Evolutionary conservation across 495 filamentous ascomycete genomes (phyloP).

Genomic region (Penicillium longicatenatum): DNA sequence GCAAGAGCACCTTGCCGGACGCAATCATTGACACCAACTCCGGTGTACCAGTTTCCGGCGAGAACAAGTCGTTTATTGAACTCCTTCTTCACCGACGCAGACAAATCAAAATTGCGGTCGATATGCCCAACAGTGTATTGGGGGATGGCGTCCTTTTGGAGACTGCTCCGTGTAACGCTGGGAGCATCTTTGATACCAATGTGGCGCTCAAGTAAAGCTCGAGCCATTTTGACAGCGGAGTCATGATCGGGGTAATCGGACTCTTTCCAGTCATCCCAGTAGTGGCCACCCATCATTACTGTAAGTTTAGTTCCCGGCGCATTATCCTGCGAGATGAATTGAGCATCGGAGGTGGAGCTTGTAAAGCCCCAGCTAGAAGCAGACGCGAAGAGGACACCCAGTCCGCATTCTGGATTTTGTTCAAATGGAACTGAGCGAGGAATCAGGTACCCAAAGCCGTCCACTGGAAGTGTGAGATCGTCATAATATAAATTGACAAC

Average conservation of each 20-base stretch:
- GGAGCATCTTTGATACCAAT: slow-evolving; percentile 65
- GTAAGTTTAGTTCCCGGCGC: slow-evolving; percentile 80
- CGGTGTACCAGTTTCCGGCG: slow-evolving; percentile 75
- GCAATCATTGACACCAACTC: slow-evolving; percentile 67
- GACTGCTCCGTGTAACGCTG: slow-evolving; percentile 52
- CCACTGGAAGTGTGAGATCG: slow-evolving; percentile 60
- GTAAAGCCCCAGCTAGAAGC: slow-evolving; percentile 51
- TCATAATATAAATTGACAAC: slow-evolving; percentile 88
- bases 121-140: slow-evolving; percentile 84
- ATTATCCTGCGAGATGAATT: slow-evolving; percentile 48
- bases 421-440: slow-evolving; percentile 66
- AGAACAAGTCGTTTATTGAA: slow-evolving; percentile 70
- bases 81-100: slow-evolving; percentile 51
- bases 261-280: slow-evolving; percentile 69
- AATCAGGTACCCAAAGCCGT: slow-evolving; percentile 91
- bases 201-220: slow-evolving; percentile 68
- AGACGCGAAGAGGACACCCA: slow-evolving; percentile 92
- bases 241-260: slow-evolving; percentile 57
- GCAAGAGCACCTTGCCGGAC: slow-evolving; percentile 48
- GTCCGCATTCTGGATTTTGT: slow-evolving; percentile 78
- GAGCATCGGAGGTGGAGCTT: not conserved
- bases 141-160: slow-evolving; percentile 82
- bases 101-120: slow-evolving; percentile 58
- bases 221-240: slow-evolving; percentile 67
- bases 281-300: slow-evolving; percentile 94